Conservation (phyloP, 2,329 filamentous ascomycete genomes). For the Exophiala phaeomuriformis region DNA sequence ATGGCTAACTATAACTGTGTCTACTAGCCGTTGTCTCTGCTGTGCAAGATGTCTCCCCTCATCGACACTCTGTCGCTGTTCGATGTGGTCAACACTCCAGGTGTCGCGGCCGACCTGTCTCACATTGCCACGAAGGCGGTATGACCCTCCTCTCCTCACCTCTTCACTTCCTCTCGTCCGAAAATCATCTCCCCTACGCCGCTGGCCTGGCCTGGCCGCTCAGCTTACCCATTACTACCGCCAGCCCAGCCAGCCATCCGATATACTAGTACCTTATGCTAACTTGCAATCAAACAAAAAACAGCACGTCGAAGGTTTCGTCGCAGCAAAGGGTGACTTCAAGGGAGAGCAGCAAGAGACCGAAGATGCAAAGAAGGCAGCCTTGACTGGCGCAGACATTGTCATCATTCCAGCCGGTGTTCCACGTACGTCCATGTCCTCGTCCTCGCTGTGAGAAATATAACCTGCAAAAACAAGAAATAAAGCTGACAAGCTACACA, state of each 20-base stretch:
- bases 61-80: conserved; percentile 92
- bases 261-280: no score
- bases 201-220: no score
- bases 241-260: no score
- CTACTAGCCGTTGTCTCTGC: conserved; percentile 80
- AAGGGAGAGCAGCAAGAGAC: conserved; percentile 39
- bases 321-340: conserved; percentile 53
- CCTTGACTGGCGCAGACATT: conserved; percentile 88
- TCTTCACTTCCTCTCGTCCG: conserved; percentile 11
- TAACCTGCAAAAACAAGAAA: background rate
- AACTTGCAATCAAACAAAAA: no score
- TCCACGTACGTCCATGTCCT: conserved; percentile 61
- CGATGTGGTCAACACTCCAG: conserved; percentile 98
- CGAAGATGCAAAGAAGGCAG: conserved; percentile 72
- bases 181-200: background rate
- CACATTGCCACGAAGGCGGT: conserved; percentile 90
- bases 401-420: conserved; percentile 97
- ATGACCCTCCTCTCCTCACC: conserved; percentile 38
- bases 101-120: conserved; percentile 90
- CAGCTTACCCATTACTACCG: no score
- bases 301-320: conserved; percentile 78
- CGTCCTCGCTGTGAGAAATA: background rate
- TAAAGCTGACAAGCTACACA: conserved; percentile 21
- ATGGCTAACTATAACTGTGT: conserved; percentile 3
- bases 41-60: conserved; percentile 82